Evolutionary conservation across 2,329 filamentous ascomycete genomes (phyloP), one percentile per base, ranked within the genome.

Genomic region (Fusarium continuum): DNA sequence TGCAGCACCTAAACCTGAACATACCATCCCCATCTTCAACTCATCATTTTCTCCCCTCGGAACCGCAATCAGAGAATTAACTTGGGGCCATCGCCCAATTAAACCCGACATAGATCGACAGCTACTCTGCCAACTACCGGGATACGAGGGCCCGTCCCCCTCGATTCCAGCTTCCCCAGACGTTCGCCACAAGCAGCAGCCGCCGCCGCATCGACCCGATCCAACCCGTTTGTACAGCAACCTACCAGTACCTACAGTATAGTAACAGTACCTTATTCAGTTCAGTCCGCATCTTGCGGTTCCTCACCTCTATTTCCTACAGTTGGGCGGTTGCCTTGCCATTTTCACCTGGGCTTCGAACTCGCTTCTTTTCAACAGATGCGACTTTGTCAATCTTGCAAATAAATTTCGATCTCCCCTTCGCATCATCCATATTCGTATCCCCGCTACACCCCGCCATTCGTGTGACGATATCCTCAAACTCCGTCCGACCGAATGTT

Each of bases 181-280:
- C 19, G 25, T 50, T 59, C 46, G 55, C 67, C 64, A 66, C 53
- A 45, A 55, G 25, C 44, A 34, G 34, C 29, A 34, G 51, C n/a
- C n/a, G n/a, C n/a, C n/a, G 45, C 62, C 51, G 60, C 55, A 55
- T 57, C 51, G 36, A 62, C 60, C 64, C 67, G 64, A 69, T 49
- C 54, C 39, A 61, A 57, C 52, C 60, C 64, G 57, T 46, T 38
- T 19, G 22, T 62, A 41, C 28, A 44, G 13, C 45, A 39, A 8
- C 23, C 8, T 31, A 28, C 46, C 34, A n/a, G n/a, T 31, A 32
- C 26, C 17, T 25, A 43, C 36, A n/a, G 16, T 36, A 31, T n/a
- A n/a, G n/a, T n/a, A n/a, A n/a, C n/a, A n/a, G n/a, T n/a, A n/a
- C n/a, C n/a, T n/a, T n/a, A n/a, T n/a, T n/a, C n/a, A n/a, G n/a